These are phyloP conservation scores for Penicillium sp. DNA, from an alignment of 2,329 filamentous ascomycete species.

Conservation along the genomic window DNA sequence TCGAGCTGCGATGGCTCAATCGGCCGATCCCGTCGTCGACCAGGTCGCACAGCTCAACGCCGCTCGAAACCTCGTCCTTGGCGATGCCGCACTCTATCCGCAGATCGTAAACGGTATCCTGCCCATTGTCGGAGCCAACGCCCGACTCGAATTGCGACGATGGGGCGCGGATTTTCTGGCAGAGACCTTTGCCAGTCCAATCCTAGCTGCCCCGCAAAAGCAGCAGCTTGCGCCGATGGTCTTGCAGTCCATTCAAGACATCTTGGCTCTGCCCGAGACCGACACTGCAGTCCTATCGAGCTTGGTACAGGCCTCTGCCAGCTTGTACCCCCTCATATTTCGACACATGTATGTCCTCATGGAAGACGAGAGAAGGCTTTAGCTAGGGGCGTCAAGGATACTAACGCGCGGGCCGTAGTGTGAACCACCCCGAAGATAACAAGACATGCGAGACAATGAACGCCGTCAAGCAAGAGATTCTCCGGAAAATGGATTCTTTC, in stretches of 20 bases:
- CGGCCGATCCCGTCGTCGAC: conserved; percentile 64
- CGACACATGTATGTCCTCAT: conserved; percentile 73
- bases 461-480: conserved; percentile 83
- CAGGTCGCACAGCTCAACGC: conserved; percentile 87
- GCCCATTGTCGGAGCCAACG: conserved; percentile 78
- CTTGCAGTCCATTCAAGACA: conserved; percentile 71
- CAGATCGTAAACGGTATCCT: conserved; percentile 90
- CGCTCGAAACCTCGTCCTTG: conserved; percentile 85
- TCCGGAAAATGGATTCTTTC: conserved; percentile 84
- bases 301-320: conserved; percentile 84
- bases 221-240: conserved; percentile 75
- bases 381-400: not conserved
- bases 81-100: conserved; percentile 83
- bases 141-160: conserved; percentile 79
- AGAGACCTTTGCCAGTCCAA: conserved; percentile 93
- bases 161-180: conserved; percentile 97
- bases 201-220: conserved; percentile 75
- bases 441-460: conserved; percentile 86
- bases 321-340: conserved; percentile 89
- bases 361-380: not conserved
- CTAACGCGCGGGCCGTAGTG: conserved; percentile 59
- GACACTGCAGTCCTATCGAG: conserved; percentile 82
- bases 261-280: conserved; percentile 71
- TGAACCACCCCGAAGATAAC: conserved; percentile 80
- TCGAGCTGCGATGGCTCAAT: conserved; percentile 54